A percentile compares a stretch with the other conserved stretches of the same genome.
These are phyloP conservation scores for Coemansia sp. DNA, from an alignment of 192 early-diverging fungal genomes.

Conservation along the genomic window DNA sequence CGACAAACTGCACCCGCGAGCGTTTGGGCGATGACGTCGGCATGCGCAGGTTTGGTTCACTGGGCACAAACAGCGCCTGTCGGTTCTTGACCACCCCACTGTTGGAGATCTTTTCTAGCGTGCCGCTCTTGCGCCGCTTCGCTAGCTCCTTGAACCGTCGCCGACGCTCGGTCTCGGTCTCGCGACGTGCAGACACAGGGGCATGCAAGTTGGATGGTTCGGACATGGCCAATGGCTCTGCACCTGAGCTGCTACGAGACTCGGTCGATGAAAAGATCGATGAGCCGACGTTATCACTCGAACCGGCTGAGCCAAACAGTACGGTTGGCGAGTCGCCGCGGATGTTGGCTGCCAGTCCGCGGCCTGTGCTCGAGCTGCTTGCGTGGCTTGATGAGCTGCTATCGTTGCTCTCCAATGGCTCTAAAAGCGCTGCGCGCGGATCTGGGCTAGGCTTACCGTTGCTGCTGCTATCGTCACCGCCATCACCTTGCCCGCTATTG, in stretches of 20 bases:
- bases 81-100: constrained; percentile 46
- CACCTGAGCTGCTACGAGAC: constrained; percentile 10
- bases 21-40: constrained; percentile 2
- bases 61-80: constrained; percentile 35
- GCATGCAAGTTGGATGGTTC: constrained; percentile 14
- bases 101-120: constrained; percentile 47
- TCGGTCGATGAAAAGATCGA: constrained; percentile 49
- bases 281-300: constrained; percentile 32
- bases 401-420: constrained; percentile 31
- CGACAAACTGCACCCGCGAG: constrained; percentile 21
- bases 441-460: constrained; percentile 31
- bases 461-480: constrained; percentile 19
- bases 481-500: constrained; percentile 6
- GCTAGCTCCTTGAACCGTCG: constrained; percentile 40
- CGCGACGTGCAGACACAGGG: constrained; percentile 8
- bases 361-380: constrained; percentile 26
- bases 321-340: constrained; percentile 10
- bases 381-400: constrained; percentile 33
- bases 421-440: constrained; percentile 23
- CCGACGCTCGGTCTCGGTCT: constrained; percentile 32
- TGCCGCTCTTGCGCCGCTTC: constrained; percentile 52
- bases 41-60: constrained; percentile 17
- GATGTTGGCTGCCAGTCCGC: constrained; percentile 38
- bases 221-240: background rate
- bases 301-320: constrained; percentile 33